These are phyloP conservation scores for Eudorina sp. DNA, from an alignment of 139 green algal genomes.

Conservation along the genomic window DNA sequence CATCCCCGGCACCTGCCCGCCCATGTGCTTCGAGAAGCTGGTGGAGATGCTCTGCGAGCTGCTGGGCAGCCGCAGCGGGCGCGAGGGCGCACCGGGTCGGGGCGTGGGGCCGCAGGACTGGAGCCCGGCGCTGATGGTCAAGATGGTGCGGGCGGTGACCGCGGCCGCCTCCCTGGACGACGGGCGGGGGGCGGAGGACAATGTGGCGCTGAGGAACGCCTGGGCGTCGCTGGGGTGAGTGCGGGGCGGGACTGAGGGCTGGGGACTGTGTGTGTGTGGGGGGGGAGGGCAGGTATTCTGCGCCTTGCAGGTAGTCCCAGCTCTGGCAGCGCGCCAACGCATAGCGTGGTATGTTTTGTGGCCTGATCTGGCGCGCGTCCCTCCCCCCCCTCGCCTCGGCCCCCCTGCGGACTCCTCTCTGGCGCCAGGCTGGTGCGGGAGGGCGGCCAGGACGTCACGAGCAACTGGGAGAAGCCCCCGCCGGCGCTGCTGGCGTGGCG, in stretches of 20 bases:
- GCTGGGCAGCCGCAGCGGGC: neutral
- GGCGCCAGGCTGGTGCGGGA: neutral
- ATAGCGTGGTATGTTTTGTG: too few relatives aligned
- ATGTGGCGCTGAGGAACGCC: neutral
- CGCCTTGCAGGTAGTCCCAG: too few relatives aligned
- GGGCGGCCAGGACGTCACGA: neutral
- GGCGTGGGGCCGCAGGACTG: neutral
- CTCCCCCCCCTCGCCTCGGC: neutral
- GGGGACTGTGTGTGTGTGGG: neutral
- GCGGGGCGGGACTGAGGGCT: neutral
- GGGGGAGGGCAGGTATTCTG: neutral
- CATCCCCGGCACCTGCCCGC: conserved; percentile 6
- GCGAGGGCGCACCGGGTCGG: neutral
- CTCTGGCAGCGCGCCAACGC: too few relatives aligned
- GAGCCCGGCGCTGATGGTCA: conserved; percentile 36
- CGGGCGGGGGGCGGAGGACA: neutral
- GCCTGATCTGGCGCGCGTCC: neutral
- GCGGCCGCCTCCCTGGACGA: conserved; percentile 45
- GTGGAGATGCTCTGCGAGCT: conserved; percentile 23
- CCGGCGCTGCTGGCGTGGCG: conserved; percentile 18
- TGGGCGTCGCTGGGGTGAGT: conserved; percentile 39
- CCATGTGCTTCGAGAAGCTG: conserved; percentile 43
- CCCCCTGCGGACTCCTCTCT: neutral
- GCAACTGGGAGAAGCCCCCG: neutral
- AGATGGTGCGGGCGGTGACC: conserved; percentile 39